Evolutionary conservation across 2,329 filamentous ascomycete genomes (phyloP).

Genomic region (Talaromyces amestolkiae): DNA sequence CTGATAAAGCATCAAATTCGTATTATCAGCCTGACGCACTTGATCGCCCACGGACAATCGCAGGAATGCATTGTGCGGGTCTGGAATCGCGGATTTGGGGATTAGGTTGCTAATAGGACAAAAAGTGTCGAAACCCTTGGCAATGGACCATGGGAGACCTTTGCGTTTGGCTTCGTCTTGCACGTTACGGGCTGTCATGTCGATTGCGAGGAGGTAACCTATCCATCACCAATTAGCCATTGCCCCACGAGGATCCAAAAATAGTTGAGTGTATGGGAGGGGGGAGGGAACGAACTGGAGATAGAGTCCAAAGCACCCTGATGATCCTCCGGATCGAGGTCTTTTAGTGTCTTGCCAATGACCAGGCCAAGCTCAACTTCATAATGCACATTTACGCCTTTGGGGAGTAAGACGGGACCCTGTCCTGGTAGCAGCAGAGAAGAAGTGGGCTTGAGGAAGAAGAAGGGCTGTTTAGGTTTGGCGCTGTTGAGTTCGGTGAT

Average conservation of each 20-base stretch:
- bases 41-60: conserved; percentile 81
- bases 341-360: conserved; percentile 75
- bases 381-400: conserved; percentile 83
- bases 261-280: not conserved
- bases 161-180: conserved; percentile 98
- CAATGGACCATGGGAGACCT: conserved; percentile 91
- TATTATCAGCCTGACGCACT: conserved; percentile 78
- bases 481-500: conserved; percentile 85
- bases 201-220: conserved; percentile 89
- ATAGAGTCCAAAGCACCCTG: conserved; percentile 78
- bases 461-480: conserved; percentile 92
- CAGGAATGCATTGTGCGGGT: conserved; percentile 85
- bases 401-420: conserved; percentile 77
- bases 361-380: conserved; percentile 92
- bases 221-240: not conserved
- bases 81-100: conserved; percentile 71
- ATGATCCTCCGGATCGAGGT: conserved; percentile 72
- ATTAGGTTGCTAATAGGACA: conserved; percentile 81
- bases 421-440: conserved; percentile 76
- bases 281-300: conserved; percentile 55
- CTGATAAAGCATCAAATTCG: conserved; percentile 89
- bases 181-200: conserved; percentile 94
- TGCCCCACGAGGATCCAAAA: not conserved
- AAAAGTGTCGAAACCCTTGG: conserved; percentile 98
- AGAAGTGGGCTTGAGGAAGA: conserved; percentile 93